Conservation (phyloP, 257 asterid species). For the Nicotiana otophora region DNA sequence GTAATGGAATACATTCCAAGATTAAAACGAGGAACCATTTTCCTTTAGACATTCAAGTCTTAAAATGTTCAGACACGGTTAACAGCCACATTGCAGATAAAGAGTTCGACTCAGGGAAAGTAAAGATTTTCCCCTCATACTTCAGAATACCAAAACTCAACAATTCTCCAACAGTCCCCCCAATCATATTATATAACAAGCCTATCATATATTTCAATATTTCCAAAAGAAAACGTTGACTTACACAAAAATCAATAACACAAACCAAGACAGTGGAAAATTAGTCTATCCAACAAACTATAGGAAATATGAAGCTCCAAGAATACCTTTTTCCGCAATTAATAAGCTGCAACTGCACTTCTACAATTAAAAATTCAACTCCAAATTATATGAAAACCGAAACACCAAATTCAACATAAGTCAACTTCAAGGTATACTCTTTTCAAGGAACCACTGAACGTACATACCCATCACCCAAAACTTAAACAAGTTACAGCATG, state of each 20-base stretch:
- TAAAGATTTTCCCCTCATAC: neutral
- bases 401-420: neutral
- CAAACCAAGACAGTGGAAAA: neutral
- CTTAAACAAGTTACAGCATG: neutral
- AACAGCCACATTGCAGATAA: neutral
- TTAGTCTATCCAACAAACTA: neutral
- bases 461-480: neutral
- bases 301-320: neutral
- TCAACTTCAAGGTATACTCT: neutral
- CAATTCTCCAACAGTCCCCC: neutral
- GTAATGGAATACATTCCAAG: neutral
- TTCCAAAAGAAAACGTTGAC: neutral
- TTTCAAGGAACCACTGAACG: neutral
- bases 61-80: neutral
- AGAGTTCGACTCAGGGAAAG: neutral
- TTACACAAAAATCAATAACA: neutral
- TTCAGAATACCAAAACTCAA: neutral
- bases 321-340: neutral
- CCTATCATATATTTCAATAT: neutral
- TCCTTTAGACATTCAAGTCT: neutral
- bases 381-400: neutral
- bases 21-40: neutral
- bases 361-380: neutral
- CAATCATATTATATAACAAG: neutral
- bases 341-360: neutral